Conservation (phyloP, 2,329 filamentous ascomycete genomes). For the Fusarium sp. region DNA sequence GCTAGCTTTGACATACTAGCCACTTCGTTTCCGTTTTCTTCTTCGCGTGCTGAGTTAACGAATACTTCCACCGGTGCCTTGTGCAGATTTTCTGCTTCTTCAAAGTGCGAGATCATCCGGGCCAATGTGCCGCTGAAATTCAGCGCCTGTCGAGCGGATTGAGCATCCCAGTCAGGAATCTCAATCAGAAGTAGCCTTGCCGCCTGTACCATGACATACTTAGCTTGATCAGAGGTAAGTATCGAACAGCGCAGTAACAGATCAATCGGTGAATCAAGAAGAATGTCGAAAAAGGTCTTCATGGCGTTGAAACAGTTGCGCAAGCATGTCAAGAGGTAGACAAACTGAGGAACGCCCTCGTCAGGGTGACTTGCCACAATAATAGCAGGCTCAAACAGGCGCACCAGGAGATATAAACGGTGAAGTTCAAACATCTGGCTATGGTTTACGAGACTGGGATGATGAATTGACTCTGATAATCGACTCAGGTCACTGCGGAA, state of each 20-base stretch:
- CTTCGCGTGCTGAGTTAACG: constrained; percentile 9
- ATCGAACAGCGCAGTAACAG: constrained; percentile 32
- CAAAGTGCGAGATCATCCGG: constrained; percentile 15
- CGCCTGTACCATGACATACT: constrained; percentile 40
- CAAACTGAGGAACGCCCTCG: constrained; percentile 41
- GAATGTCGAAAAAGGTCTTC: constrained; percentile 47
- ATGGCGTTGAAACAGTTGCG: constrained; percentile 51
- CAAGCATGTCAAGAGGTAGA: constrained; percentile 49
- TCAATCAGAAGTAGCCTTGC: constrained; percentile 40
- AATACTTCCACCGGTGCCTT: constrained; percentile 18
- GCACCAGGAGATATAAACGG: constrained; percentile 51
- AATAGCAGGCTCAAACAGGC: constrained; percentile 54
- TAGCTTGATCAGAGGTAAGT: constrained; percentile 34
- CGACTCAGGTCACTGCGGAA: constrained; percentile 49
- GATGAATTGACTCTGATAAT: constrained; percentile 46
- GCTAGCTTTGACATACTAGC: constrained; percentile 34
- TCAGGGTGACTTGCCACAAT: constrained; percentile 42
- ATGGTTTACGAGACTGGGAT: constrained; percentile 10
- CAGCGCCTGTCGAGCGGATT: constrained; percentile 32
- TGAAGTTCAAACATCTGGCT: constrained; percentile 44
- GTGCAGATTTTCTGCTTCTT: constrained; percentile 17
- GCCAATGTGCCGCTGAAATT: constrained; percentile 29
- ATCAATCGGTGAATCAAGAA: constrained; percentile 46
- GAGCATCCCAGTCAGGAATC: constrained; percentile 38
- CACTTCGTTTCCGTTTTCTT: constrained; percentile 19